Base-by-base conservation (phyloP, 768 basidiomycete species). In the Calocera viscosa region DNA sequence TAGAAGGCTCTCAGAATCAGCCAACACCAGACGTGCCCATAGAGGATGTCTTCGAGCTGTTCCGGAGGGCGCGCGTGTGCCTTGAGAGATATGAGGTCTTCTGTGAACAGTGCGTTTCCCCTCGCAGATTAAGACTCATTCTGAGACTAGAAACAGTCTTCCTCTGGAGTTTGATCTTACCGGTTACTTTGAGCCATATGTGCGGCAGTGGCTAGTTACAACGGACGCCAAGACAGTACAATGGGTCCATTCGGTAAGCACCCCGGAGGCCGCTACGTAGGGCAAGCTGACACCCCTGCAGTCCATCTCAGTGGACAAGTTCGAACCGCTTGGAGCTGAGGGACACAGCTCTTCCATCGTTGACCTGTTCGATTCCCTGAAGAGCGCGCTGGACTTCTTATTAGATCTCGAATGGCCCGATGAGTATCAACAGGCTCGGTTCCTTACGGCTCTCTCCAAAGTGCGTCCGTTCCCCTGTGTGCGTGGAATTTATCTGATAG, bases 311-410 rank as follows among this genome's bases (percentile, higher is more conserved):
- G 85, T 86, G 0, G 93, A 95, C 74, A 87, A 88, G 87, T 91
- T 91, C 70, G 82, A 93, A 79, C 81, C 91, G 66, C 83, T 93
- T 77, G 82, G 89, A 68, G 68, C 80, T 12, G 85, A 90, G 75
- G 90, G 90, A 0, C 91, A 94, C 72, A 95, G 92, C 71, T 94
- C 94, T n/a, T 98, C 95, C 0, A 94, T 99, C 66, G 87, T 94
- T 26, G 96, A 99, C 76, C 81, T 99, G 0, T 97, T 98, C 72
- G 93, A 93, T 69, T 96, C 94, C 1, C 81, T 98, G 66, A 85
- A 91, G 64, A 93, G 90, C 71, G 93, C 95, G 0, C 88, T 94
- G 72, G 83, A 84, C 67, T 94, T 96, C 77, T 76, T 99, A 49
- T 84, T 91, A 74, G 90, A 90, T 63, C 79, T 99, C 41, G 84